Conservation (phyloP, 2,329 filamentous ascomycete genomes). For the Penicillium paneum region DNA sequence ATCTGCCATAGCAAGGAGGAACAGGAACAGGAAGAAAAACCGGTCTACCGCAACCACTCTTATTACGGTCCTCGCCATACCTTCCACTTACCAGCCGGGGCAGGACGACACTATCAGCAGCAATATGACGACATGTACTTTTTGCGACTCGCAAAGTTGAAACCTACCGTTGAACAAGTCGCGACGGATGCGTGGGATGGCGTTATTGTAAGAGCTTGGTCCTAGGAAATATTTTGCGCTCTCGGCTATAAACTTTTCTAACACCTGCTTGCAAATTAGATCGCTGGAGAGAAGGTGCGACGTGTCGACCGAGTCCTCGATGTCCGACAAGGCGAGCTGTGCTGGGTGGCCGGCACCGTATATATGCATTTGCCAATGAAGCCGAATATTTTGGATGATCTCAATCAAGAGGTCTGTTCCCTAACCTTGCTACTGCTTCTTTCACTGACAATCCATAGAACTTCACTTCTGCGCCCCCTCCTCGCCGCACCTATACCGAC, state of each 20-base stretch:
- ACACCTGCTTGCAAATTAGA: slow-evolving; percentile 38
- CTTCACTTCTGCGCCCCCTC: slow-evolving; percentile 80
- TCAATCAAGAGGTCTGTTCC: slow-evolving; percentile 75
- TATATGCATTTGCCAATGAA: slow-evolving; percentile 98
- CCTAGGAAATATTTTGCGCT: background rate
- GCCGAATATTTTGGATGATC: slow-evolving; percentile 91
- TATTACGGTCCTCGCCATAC: slow-evolving; percentile 72
- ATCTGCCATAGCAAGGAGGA: slow-evolving; percentile 33
- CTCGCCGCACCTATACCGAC: slow-evolving; percentile 72
- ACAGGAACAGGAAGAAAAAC: slow-evolving; percentile 31
- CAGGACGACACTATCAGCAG: slow-evolving; percentile 73
- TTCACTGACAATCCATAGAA: slow-evolving; percentile 53
- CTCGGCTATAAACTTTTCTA: background rate
- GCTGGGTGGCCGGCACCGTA: slow-evolving; percentile 91
- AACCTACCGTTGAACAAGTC: slow-evolving; percentile 72
- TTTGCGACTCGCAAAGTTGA: slow-evolving; percentile 80
- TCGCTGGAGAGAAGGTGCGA: slow-evolving; percentile 71
- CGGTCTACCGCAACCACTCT: slow-evolving; percentile 54
- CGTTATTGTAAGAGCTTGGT: slow-evolving; percentile 53
- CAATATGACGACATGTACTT: slow-evolving; percentile 99
- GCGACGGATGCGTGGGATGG: slow-evolving; percentile 74
- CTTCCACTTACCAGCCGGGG: slow-evolving; percentile 66
- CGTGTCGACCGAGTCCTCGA: slow-evolving; percentile 87
- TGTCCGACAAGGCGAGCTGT: slow-evolving; percentile 90
- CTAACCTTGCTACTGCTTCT: background rate